These are phyloP conservation scores for Amesomyces nigricolor DNA, from an alignment of 2,329 filamentous ascomycete species.

Conservation along the genomic window DNA sequence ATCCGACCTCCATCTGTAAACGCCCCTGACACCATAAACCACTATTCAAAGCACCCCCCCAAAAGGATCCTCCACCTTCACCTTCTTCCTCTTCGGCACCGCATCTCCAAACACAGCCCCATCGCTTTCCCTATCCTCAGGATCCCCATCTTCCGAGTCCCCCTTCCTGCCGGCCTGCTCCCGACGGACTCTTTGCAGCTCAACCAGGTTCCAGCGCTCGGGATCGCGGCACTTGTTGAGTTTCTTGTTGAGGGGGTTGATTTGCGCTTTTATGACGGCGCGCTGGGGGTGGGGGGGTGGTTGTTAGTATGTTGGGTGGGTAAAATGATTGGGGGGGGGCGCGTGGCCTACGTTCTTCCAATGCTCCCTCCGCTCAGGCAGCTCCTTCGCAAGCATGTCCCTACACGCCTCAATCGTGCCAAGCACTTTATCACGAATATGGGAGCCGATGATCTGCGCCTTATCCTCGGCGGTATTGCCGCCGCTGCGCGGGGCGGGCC, in stretches of 20 bases:
- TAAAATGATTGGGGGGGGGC: slow-evolving; percentile 9
- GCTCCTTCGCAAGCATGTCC: slow-evolving; percentile 51
- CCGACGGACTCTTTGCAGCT: slow-evolving; percentile 59
- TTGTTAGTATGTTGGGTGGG: background rate
- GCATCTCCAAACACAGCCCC: slow-evolving; percentile 42
- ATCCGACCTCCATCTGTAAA: too few species aligned
- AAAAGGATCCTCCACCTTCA: slow-evolving; percentile 43
- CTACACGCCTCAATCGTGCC: slow-evolving; percentile 46
- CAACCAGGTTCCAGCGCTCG: slow-evolving; percentile 66
- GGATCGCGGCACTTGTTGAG: slow-evolving; percentile 70
- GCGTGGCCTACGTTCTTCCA: slow-evolving; percentile 44
- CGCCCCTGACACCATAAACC: background rate
- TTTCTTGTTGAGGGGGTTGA: slow-evolving; percentile 52
- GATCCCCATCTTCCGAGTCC: slow-evolving; percentile 30
- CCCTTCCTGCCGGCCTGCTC: slow-evolving; percentile 43
- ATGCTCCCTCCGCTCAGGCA: slow-evolving; percentile 49
- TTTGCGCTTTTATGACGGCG: slow-evolving; percentile 37
- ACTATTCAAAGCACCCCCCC: slow-evolving; percentile 28
- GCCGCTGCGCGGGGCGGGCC: slow-evolving; percentile 7
- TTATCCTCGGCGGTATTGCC: slow-evolving; percentile 18
- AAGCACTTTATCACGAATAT: slow-evolving; percentile 44
- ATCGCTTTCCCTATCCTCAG: slow-evolving; percentile 32
- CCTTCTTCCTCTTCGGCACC: slow-evolving; percentile 41
- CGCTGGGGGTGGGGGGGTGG: slow-evolving; percentile 26
- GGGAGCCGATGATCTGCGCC: slow-evolving; percentile 26